Evolutionary conservation across 129 eudicot genomes (phyloP).

Genomic region (Gnaphalium uliginosum): DNA sequence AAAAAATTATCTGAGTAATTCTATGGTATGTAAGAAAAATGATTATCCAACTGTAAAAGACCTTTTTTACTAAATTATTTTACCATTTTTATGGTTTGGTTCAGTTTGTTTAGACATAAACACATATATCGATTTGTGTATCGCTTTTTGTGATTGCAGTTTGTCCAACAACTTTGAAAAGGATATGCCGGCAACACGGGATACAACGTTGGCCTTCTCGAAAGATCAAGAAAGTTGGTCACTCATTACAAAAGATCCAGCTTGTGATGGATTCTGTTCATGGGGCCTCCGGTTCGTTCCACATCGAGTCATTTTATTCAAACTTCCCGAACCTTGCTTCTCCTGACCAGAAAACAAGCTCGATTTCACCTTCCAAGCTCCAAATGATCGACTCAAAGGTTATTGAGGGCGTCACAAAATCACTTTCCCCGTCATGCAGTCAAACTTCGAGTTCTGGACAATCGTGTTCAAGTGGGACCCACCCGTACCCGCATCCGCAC

Average conservation of each 20-base stretch:
- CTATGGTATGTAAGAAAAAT: too few relatives aligned
- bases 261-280: slow-evolving; percentile 90
- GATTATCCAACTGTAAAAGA: too few relatives aligned
- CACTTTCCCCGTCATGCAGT: slow-evolving; percentile 70
- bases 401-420: slow-evolving; percentile 42
- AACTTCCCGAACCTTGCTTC: slow-evolving; percentile 77
- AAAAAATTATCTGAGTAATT: too few relatives aligned
- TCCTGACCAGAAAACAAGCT: slow-evolving; percentile 47
- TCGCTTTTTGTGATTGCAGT: slow-evolving; percentile 51
- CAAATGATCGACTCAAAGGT: slow-evolving; percentile 24
- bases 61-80: too few relatives aligned
- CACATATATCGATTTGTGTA: too few relatives aligned
- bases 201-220: slow-evolving; percentile 98
- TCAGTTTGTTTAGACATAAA: too few relatives aligned
- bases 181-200: slow-evolving; percentile 95
- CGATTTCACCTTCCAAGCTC: slow-evolving; percentile 46
- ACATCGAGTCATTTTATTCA: slow-evolving; percentile 77
- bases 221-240: slow-evolving; percentile 90
- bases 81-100: too few relatives aligned
- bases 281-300: slow-evolving; percentile 69
- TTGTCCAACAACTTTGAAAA: slow-evolving; percentile 90
- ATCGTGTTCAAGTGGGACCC: slow-evolving; percentile 61
- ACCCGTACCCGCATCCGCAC: slow-evolving; percentile 36
- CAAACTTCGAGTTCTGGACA: slow-evolving; percentile 69
- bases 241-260: slow-evolving; percentile 80